phyloP scores from a whole-genome alignment of 1,284 basidiomycete species.

The Ustilago xerochloae region DNA sequence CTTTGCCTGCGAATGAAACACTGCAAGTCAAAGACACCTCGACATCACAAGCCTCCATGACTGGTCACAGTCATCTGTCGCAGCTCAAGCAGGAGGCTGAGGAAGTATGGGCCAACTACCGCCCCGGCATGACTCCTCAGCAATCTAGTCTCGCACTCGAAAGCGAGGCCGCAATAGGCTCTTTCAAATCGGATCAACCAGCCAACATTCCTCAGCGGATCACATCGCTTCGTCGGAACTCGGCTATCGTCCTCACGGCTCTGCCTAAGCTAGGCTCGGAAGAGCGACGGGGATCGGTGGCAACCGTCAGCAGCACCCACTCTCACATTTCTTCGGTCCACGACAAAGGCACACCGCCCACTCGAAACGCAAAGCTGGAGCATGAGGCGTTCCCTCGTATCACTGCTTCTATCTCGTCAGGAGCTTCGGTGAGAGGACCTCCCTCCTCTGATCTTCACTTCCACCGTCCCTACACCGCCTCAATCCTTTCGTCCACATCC shows the following conservation, averaged over 20 bases:
- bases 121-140: conserved; percentile 18
- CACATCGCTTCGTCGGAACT: conserved; percentile 29
- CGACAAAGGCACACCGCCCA: not conserved
- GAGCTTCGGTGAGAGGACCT: conserved; percentile 6
- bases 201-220: conserved; percentile 18
- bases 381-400: conserved; percentile 8
- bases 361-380: conserved; percentile 4
- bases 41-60: not conserved
- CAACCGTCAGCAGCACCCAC: conserved; percentile 9
- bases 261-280: not conserved
- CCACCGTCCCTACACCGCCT: conserved; percentile 40
- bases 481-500: conserved; percentile 31
- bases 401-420: conserved; percentile 8
- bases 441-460: conserved; percentile 11
- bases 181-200: conserved; percentile 2
- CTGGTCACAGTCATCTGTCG: conserved; percentile 2
- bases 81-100: conserved; percentile 42
- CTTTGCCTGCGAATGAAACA: no score
- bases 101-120: conserved; percentile 28
- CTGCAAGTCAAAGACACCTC: not conserved
- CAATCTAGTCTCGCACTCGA: not conserved
- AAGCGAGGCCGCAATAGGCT: not conserved
- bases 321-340: conserved; percentile 4
- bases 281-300: not conserved
- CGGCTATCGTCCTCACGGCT: conserved; percentile 15